Conservation (phyloP, 352 stramenopile genomes). For the Phytophthora agathidicida region DNA sequence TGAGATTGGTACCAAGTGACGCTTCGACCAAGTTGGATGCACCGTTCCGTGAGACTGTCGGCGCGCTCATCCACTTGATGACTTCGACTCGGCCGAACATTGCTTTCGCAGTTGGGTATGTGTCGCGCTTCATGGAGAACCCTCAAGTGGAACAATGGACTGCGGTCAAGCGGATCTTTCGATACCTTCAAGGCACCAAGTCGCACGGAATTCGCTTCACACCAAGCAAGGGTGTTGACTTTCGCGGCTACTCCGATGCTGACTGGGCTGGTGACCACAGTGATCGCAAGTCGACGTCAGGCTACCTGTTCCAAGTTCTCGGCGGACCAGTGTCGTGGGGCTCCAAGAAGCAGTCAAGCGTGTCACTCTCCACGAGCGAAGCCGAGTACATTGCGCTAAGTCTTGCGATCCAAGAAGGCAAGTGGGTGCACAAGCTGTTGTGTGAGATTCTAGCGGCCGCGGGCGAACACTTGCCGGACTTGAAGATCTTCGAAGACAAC, state of each 20-base stretch:
- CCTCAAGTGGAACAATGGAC: constrained; percentile 20
- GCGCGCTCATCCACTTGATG: constrained; percentile 27
- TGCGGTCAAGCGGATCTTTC: constrained; percentile 15
- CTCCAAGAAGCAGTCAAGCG: constrained; percentile 17
- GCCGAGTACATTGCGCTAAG: constrained; percentile 13
- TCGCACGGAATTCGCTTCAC: constrained; percentile 11
- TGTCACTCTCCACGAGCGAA: constrained; percentile 20
- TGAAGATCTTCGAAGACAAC: too few species aligned
- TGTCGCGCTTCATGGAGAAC: constrained; percentile 29
- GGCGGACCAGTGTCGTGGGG: constrained; percentile 3
- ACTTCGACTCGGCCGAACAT: constrained; percentile 22
- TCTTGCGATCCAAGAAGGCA: constrained; percentile 17
- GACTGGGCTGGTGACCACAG: too few species aligned
- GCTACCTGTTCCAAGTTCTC: neutral
- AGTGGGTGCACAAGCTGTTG: constrained; percentile 15
- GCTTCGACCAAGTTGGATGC: constrained; percentile 6
- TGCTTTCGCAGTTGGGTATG: constrained; percentile 13
- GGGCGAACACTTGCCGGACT: neutral
- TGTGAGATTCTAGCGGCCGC: constrained; percentile 2
- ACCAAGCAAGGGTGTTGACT: constrained; percentile 1
- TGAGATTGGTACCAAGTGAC: neutral
- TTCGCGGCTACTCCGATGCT: constrained; percentile 11
- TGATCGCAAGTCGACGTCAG: constrained; percentile 17
- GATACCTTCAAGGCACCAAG: constrained; percentile 22
- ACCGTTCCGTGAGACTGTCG: constrained; percentile 11